A percentile compares a stretch with the other conserved stretches of the same genome.
Evolutionary conservation across 139 green algal genomes (phyloP).

Genomic region (Tetradesmus lagerheimii): DNA sequence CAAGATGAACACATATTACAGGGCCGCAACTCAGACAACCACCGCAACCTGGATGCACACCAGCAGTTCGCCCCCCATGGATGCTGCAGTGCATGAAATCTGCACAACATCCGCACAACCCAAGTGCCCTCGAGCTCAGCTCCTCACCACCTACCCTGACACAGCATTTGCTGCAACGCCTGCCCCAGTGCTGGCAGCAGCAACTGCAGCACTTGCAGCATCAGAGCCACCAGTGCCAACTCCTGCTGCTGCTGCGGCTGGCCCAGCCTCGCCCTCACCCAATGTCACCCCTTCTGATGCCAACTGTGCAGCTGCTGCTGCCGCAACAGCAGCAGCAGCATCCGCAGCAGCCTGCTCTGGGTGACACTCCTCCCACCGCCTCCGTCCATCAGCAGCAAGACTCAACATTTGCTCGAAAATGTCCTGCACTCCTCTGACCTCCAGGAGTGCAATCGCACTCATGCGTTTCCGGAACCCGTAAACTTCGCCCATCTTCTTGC

Average conservation of each 20-base stretch:
- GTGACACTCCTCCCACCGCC: slow-evolving; percentile 29
- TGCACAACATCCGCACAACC: no score
- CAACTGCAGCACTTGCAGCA: not conserved
- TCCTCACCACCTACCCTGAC: no score
- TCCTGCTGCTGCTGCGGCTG: not conserved
- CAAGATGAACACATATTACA: no score
- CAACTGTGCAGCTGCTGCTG: not conserved
- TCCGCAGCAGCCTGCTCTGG: not conserved
- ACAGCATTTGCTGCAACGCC: no score
- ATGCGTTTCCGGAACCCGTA: slow-evolving; percentile 88
- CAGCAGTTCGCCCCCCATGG: no score
- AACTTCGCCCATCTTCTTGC: slow-evolving; percentile 84
- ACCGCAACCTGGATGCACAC: no score
- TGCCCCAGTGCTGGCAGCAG: not conserved
- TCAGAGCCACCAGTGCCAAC: not conserved
- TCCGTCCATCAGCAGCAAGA: slow-evolving; percentile 50
- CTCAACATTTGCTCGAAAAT: slow-evolving; percentile 53
- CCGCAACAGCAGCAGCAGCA: not conserved
- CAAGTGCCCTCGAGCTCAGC: no score
- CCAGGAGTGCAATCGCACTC: slow-evolving; percentile 80
- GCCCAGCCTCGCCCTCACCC: not conserved
- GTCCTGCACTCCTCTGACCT: slow-evolving; percentile 68
- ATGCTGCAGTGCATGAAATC: no score
- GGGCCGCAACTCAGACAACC: no score
- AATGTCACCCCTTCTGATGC: not conserved